phyloP scores from a whole-genome alignment of 1,139 yeast species.

The Blastobotrys serpentis region DNA sequence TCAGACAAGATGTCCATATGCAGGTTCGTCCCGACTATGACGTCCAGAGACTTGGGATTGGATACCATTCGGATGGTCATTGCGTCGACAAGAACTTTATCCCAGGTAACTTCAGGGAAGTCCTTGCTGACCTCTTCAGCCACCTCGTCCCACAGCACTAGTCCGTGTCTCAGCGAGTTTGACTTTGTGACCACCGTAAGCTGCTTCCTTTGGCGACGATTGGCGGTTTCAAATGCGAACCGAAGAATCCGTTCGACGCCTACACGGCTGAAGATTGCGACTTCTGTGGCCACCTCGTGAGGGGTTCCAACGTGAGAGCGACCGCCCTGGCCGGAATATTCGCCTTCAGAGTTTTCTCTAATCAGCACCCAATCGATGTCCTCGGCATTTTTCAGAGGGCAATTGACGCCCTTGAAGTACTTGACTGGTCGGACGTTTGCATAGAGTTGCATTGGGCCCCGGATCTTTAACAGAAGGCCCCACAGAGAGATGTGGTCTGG shows the following conservation, averaged over 20 bases:
- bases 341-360: conserved; percentile 99
- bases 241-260: conserved; percentile 96
- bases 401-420: conserved; percentile 87
- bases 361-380: conserved; percentile 92
- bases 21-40: conserved; percentile 98
- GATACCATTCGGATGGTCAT: conserved; percentile 87
- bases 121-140: conserved; percentile 88
- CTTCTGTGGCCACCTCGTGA: conserved; percentile 96
- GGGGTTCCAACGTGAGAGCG: conserved; percentile 5
- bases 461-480: conserved; percentile 22
- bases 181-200: conserved; percentile 97
- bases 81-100: conserved; percentile 89
- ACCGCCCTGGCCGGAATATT: conserved; percentile 92
- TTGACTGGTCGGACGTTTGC: conserved; percentile 98
- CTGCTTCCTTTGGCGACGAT: conserved; percentile 81
- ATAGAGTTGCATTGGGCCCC: conserved; percentile 48
- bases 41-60: conserved; percentile 80
- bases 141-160: conserved; percentile 90
- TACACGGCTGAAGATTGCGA: conserved; percentile 90
- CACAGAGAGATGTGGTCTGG: conserved; percentile 23
- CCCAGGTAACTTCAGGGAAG: conserved; percentile 84
- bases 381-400: conserved; percentile 64
- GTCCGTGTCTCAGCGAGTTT: conserved; percentile 95
- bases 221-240: conserved; percentile 96
- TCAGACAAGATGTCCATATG: conserved; percentile 98